phyloP scores from a whole-genome alignment of 2,329 filamentous ascomycete species.

The Talaromyces sp. region DNA sequence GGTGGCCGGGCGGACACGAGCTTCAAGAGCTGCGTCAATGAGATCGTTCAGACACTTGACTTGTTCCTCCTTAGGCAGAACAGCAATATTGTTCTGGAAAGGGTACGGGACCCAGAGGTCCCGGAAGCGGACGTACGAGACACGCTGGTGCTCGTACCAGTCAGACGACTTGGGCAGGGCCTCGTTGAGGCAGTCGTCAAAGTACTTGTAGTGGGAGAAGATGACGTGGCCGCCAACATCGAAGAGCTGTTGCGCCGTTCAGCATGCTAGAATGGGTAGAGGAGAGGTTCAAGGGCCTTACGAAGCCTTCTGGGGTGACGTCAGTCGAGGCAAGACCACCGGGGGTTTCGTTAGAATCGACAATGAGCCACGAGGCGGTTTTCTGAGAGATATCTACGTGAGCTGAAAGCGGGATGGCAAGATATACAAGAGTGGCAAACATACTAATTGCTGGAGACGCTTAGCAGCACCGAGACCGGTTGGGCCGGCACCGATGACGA shows the following conservation, averaged over 20 bases:
- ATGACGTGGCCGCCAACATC: slow-evolving; percentile 98
- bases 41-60: slow-evolving; percentile 89
- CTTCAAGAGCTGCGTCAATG: slow-evolving; percentile 86
- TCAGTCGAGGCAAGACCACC: slow-evolving; percentile 95
- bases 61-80: slow-evolving; percentile 95
- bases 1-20: slow-evolving; percentile 66
- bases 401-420: background rate
- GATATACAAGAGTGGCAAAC: slow-evolving; percentile 25
- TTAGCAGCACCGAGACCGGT: slow-evolving; percentile 97
- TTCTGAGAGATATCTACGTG: slow-evolving; percentile 52
- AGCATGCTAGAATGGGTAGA: background rate
- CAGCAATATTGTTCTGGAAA: slow-evolving; percentile 99
- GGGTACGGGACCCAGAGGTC: slow-evolving; percentile 94
- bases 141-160: slow-evolving; percentile 96
- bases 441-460: slow-evolving; percentile 90
- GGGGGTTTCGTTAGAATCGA: slow-evolving; percentile 85
- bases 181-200: slow-evolving; percentile 97
- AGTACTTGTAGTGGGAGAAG: slow-evolving; percentile 99
- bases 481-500: slow-evolving; percentile 94
- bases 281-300: slow-evolving; percentile 50
- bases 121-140: slow-evolving; percentile 98
- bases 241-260: slow-evolving; percentile 64
- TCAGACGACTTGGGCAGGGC: slow-evolving; percentile 88
- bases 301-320: slow-evolving; percentile 90
- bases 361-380: slow-evolving; percentile 88